Evolutionary conservation across 23 red algal species (phyloP).

Genomic region (Gracilaria vermiculophylla): DNA sequence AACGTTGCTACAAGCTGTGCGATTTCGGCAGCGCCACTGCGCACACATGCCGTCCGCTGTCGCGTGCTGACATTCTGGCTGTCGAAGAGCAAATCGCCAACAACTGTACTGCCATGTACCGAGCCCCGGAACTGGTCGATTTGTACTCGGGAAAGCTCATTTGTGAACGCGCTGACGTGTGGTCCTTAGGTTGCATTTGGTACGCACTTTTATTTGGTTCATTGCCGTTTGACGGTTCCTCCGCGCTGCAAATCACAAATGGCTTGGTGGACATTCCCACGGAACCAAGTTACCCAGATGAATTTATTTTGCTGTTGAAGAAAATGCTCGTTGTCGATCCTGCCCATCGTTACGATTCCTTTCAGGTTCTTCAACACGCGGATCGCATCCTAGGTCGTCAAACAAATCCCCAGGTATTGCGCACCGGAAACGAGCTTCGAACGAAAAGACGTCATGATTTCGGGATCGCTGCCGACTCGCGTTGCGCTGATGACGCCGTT

Average conservation of each 20-base stretch:
- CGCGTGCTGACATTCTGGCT: slow-evolving; percentile 41
- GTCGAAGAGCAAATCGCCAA: slow-evolving; percentile 55
- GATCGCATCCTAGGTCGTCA: neutral
- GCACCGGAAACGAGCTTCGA: slow-evolving; percentile 4
- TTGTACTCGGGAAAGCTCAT: slow-evolving; percentile 25
- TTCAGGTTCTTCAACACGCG: slow-evolving; percentile 27
- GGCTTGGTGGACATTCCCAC: slow-evolving; percentile 25
- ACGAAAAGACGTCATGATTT: slow-evolving; percentile 6
- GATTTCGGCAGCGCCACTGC: slow-evolving; percentile 86
- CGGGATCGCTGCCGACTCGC: neutral
- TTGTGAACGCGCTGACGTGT: slow-evolving; percentile 82
- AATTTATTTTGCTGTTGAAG: slow-evolving; percentile 42
- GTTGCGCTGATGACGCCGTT: too few relatives aligned
- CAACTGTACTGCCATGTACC: slow-evolving; percentile 72
- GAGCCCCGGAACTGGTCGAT: slow-evolving; percentile 41
- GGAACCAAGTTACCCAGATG: slow-evolving; percentile 43
- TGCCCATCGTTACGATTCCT: slow-evolving; percentile 45
- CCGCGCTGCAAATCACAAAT: slow-evolving; percentile 63
- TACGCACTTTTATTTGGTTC: slow-evolving; percentile 66
- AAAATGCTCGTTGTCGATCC: slow-evolving; percentile 66
- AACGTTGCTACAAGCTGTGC: slow-evolving; percentile 76
- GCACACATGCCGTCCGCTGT: neutral
- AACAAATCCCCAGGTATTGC: neutral
- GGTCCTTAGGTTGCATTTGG: slow-evolving; percentile 92
- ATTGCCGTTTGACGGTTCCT: slow-evolving; percentile 75